phyloP scores from a whole-genome alignment of 148 eudicot genomes.

The Persicaria tinctoria region DNA sequence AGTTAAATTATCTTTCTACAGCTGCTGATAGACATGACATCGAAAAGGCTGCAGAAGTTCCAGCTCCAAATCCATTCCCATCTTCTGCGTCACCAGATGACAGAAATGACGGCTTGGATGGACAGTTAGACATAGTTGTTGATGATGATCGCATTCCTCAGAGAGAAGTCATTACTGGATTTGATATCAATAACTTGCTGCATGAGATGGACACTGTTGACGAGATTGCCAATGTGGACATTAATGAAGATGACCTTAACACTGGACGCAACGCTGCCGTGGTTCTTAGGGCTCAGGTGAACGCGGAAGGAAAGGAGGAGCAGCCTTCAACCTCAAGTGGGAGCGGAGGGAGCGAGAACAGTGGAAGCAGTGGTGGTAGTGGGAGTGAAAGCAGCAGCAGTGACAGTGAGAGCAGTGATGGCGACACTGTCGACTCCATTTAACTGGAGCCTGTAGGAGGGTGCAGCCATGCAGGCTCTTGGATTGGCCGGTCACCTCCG shows the following conservation, averaged over 20 bases:
- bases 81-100: conserved; percentile 45
- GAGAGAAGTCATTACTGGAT: not conserved
- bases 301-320: conserved; percentile 44
- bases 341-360: conserved; percentile 67
- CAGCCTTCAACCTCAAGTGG: conserved; percentile 62
- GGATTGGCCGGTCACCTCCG: too few relatives aligned
- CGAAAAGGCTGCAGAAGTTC: conserved; percentile 34
- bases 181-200: conserved; percentile 58
- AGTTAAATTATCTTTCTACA: not conserved
- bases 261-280: conserved; percentile 68
- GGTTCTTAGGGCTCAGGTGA: conserved; percentile 75
- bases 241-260: conserved; percentile 56
- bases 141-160: conserved; percentile 33
- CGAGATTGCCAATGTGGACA: conserved; percentile 75
- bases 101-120: conserved; percentile 41
- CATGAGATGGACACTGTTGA: conserved; percentile 71
- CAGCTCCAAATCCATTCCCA: conserved; percentile 33
- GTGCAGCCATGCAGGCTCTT: not conserved
- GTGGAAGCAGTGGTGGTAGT: conserved; percentile 48
- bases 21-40: conserved; percentile 36
- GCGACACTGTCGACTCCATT: conserved; percentile 54
- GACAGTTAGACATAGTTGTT: conserved; percentile 52
- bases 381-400: conserved; percentile 47
- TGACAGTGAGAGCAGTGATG: conserved; percentile 38
- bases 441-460: conserved; percentile 9